phyloP scores from a whole-genome alignment of 345 rosid genomes.

The Camelina sativa region DNA sequence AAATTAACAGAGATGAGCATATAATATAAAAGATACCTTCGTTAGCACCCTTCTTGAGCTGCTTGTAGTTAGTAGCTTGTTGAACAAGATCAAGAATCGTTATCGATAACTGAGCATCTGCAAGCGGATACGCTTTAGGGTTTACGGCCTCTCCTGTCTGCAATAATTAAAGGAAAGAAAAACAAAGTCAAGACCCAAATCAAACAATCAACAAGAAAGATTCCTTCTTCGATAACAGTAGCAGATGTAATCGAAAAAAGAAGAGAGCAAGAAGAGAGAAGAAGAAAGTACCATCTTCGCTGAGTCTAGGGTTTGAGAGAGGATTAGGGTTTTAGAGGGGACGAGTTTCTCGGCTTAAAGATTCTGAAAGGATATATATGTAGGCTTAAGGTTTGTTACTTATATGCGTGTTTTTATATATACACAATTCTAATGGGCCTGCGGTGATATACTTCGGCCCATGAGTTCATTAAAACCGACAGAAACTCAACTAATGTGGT shows the following conservation, averaged over 20 bases:
- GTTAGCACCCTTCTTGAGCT: slow-evolving; percentile 97
- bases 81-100: slow-evolving; percentile 92
- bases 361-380: not conserved
- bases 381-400: not conserved
- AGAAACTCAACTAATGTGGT: not conserved
- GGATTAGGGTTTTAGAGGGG: slow-evolving; percentile 40
- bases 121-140: slow-evolving; percentile 90
- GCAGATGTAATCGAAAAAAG: not conserved
- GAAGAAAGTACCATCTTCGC: slow-evolving; percentile 32
- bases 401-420: not conserved
- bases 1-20: not conserved
- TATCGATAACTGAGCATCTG: slow-evolving; percentile 72
- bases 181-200: not conserved
- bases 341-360: slow-evolving; percentile 19
- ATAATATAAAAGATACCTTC: slow-evolving; percentile 57
- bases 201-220: not conserved
- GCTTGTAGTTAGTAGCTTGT: slow-evolving; percentile 96
- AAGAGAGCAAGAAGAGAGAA: not conserved
- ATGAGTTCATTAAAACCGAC: not conserved
- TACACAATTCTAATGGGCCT: slow-evolving; percentile 16
- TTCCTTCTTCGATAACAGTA: not conserved
- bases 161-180: slow-evolving; percentile 2
- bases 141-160: slow-evolving; percentile 79
- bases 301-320: slow-evolving; percentile 27
- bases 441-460: not conserved